A percentile compares a stretch with the other conserved stretches of the same genome.
phyloP scores from a whole-genome alignment of 1,284 basidiomycete species.

The Ustilago loliicola region DNA sequence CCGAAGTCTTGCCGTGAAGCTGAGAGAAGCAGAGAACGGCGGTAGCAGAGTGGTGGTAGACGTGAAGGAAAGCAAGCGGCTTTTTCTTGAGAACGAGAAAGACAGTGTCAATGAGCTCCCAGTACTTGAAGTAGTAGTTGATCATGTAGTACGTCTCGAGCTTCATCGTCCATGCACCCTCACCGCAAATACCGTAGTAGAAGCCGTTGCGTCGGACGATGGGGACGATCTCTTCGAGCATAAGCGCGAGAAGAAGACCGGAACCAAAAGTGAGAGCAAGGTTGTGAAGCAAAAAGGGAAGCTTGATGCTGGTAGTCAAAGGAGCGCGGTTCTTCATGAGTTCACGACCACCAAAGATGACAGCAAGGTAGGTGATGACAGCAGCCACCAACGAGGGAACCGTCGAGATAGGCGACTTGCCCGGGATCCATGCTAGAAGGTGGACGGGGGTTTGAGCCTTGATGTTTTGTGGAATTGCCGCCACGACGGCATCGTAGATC shows the following conservation, averaged over 20 bases:
- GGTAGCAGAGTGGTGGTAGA: conserved; percentile 99
- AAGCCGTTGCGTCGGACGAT: conserved; percentile 55
- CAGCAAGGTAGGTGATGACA: conserved; percentile 84
- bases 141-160: conserved; percentile 85
- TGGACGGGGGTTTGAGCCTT: conserved; percentile 41
- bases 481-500: conserved; percentile 52
- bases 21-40: conserved; percentile 94
- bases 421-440: conserved; percentile 57
- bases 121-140: conserved; percentile 79
- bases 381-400: conserved; percentile 69
- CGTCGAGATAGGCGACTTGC: conserved; percentile 63
- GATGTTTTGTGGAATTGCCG: conserved; percentile 41
- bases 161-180: conserved; percentile 80
- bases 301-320: conserved; percentile 75
- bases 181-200: conserved; percentile 80
- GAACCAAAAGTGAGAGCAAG: conserved; percentile 86
- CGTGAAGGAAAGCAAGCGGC: conserved; percentile 92
- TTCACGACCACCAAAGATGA: conserved; percentile 87
- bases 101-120: conserved; percentile 91
- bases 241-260: conserved; percentile 82
- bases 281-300: conserved; percentile 93
- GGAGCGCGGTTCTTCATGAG: conserved; percentile 80
- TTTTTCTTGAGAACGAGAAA: conserved; percentile 99
- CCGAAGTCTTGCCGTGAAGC: conserved; percentile 81
- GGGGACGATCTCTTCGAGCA: conserved; percentile 78